Base-by-base conservation (phyloP, 2,329 filamentous ascomycete species). In the Cladosporium sp. region DNA sequence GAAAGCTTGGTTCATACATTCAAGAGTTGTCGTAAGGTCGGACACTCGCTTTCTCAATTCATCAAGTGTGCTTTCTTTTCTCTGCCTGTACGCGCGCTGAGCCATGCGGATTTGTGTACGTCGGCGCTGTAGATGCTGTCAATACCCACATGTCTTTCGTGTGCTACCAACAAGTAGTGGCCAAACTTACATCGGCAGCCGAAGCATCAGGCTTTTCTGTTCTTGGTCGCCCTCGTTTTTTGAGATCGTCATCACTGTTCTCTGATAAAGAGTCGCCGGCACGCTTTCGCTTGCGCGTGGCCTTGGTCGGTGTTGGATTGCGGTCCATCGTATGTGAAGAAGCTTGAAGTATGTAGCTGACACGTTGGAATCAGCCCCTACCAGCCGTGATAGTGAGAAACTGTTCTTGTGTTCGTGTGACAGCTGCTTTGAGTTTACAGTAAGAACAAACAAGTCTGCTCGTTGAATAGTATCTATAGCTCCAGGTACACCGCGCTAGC, bases 61-160 rank as follows among this genome's bases (percentile, higher is more conserved):
- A 31, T 87, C 85, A 65, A 96, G 94, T 5, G 91, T 90, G 26
- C 85, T 89, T 74, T 96, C 93, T 78, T 96, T 96, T 61, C 93
- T 88, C 72, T 90, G 87, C 18, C 93, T 87, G 74, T 96, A 96
- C 0, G 92, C 92, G 69, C 92, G 84, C 76, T 96, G 93, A 1
- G 93, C 93, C 64, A 94, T 85, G 28, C 93, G 88, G 69, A 97
- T 95, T 75, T 97, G 93, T 5, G 91, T 94, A 64, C 93, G 86
- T 62, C 93, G 89, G 68, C 92, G 89, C 90, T 91, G 69, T 3
- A 66, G 8, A 35, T 21, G 21, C 7, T 49, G 58, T 70, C 63
- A 70, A 16, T 46, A 4, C 1, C n/a, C 40, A 21, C 12, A 46
- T 21, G 68, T 40, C 46, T 50, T 37, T 46, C 5, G 2, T 31